Conservation (phyloP, 169 alveolate species). For the Eimeria acervulina region DNA sequence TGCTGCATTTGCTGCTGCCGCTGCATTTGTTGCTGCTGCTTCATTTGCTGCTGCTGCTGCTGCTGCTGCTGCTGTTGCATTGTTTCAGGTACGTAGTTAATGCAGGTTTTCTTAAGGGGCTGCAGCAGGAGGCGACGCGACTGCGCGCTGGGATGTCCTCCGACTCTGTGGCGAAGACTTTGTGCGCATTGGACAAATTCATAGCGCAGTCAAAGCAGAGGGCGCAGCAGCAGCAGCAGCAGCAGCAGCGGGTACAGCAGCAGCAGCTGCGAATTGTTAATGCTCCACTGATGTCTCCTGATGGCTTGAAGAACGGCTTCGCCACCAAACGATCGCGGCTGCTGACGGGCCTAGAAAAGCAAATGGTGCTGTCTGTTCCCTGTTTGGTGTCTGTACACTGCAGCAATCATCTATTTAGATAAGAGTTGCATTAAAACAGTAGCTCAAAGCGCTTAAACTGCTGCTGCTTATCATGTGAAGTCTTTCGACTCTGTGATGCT, state of each 20-base stretch:
- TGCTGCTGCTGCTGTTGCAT: no score
- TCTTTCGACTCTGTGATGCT: no score
- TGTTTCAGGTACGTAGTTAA: constrained; percentile 51
- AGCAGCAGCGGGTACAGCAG: no score
- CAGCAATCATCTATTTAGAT: no score
- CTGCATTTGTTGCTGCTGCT: no score
- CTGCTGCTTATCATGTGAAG: no score
- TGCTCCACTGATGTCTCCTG: constrained; percentile 38
- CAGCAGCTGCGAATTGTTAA: constrained; percentile 42
- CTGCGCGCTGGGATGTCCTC: constrained; percentile 2
- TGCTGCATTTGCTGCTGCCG: background rate
- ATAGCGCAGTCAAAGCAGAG: background rate
- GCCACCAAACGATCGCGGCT: constrained; percentile 41
- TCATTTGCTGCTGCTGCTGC: no score
- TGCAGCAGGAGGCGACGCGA: constrained; percentile 42
- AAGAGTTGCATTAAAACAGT: no score
- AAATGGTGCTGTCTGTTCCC: background rate
- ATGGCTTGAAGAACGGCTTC: constrained; percentile 10
- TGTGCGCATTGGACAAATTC: constrained; percentile 26
- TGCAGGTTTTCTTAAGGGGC: constrained; percentile 21
- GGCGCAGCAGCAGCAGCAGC: no score
- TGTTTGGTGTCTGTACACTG: no score
- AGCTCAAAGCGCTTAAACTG: no score
- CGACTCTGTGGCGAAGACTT: background rate
- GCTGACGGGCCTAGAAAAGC: constrained; percentile 12